Conservation (phyloP, 805 yeast genomes). For the Myxozyma sirexii region DNA sequence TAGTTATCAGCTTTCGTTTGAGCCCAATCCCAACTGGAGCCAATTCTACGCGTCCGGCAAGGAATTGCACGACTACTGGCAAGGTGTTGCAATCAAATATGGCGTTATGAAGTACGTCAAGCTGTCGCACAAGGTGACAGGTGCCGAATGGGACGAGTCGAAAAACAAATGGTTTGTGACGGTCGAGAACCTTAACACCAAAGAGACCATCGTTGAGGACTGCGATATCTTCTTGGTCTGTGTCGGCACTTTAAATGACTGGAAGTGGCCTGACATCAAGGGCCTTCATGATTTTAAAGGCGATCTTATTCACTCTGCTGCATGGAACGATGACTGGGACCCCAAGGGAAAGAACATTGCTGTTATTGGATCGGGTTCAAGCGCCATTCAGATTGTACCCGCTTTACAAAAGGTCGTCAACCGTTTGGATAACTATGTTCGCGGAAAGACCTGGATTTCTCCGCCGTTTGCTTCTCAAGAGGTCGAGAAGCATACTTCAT, state of each 20-base stretch:
- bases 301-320: constrained; percentile 40
- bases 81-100: constrained; percentile 37
- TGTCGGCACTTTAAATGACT: constrained; percentile 36
- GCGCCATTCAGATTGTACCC: constrained; percentile 44
- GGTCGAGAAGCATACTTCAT: constrained; percentile 29
- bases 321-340: constrained; percentile 40
- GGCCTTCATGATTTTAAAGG: constrained; percentile 41
- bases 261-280: constrained; percentile 39
- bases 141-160: constrained; percentile 33
- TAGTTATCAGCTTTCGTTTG: constrained; percentile 39
- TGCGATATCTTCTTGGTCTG: constrained; percentile 13
- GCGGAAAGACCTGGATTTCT: constrained; percentile 35
- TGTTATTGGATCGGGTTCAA: constrained; percentile 44
- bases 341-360: constrained; percentile 39
- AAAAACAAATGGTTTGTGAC: constrained; percentile 29
- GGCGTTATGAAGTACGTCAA: constrained; percentile 33
- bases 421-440: constrained; percentile 34
- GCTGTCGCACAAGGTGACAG: constrained; percentile 31
- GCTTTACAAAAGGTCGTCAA: constrained; percentile 35
- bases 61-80: constrained; percentile 37
- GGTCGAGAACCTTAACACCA: constrained; percentile 17
- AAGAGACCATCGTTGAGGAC: constrained; percentile 7
- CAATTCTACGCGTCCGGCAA: constrained; percentile 36
- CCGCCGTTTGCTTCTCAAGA: constrained; percentile 32
- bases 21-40: constrained; percentile 40